Evolutionary conservation across 2,329 filamentous ascomycete species (phyloP).

Genomic region (Myriangium duriaei): DNA sequence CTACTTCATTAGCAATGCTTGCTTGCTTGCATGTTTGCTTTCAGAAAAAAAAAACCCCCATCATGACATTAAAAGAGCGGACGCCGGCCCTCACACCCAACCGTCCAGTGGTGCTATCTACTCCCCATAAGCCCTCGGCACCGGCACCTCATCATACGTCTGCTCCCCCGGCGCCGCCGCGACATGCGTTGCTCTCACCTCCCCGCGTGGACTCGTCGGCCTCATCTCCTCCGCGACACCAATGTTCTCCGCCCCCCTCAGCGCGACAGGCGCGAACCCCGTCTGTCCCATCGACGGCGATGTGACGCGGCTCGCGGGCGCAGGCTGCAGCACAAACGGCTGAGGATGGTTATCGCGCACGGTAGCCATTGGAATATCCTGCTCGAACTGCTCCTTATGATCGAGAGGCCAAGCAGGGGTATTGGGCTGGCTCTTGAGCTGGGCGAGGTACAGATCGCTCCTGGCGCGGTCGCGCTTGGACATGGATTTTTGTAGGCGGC

Average conservation of each 20-base stretch:
- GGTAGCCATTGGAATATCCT: conserved; percentile 34
- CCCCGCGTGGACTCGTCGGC: conserved; percentile 20
- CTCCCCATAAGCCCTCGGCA: conserved; percentile 82
- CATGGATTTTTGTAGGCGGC: conserved; percentile 92
- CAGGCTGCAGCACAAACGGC: conserved; percentile 77
- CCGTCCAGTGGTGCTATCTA: too few species aligned
- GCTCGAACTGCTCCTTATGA: conserved; percentile 17
- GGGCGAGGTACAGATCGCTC: conserved; percentile 80
- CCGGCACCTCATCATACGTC: conserved; percentile 74
- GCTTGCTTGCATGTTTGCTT: too few species aligned
- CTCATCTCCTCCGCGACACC: conserved; percentile 13
- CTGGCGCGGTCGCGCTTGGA: conserved; percentile 86
- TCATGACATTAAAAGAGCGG: too few species aligned
- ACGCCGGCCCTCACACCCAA: too few species aligned
- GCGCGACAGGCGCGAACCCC: conserved; percentile 43
- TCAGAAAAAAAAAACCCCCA: too few species aligned
- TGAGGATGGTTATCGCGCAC: conserved; percentile 48
- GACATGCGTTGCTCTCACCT: conserved; percentile 50
- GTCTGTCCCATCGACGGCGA: conserved; percentile 57
- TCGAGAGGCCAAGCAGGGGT: conserved; percentile 60
- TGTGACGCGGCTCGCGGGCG: conserved; percentile 66
- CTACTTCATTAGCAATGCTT: too few species aligned
- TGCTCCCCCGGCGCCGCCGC: conserved; percentile 66
- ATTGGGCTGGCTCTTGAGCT: conserved; percentile 64
- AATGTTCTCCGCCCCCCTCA: conserved; percentile 14